A percentile compares a stretch with the other conserved stretches of the same genome.
Conservation (phyloP, 768 basidiomycete species). For the Lactarius psammicola region DNA sequence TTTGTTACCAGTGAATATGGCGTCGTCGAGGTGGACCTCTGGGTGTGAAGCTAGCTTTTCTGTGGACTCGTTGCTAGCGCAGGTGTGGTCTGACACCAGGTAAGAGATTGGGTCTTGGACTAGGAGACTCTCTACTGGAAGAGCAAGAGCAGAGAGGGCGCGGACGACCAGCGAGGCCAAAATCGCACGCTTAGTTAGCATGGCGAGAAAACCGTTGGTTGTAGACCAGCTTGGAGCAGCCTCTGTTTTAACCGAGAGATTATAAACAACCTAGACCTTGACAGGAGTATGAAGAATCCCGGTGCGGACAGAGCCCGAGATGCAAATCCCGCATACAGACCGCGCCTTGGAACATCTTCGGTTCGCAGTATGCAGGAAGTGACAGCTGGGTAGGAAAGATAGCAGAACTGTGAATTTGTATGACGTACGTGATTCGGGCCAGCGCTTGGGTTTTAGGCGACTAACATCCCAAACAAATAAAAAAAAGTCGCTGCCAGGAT, state of each 20-base stretch:
- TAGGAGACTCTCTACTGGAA: not conserved
- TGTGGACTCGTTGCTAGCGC: not conserved
- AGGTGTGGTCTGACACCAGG: not conserved
- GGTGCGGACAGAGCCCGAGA: not conserved
- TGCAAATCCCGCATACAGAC: not conserved
- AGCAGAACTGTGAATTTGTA: not conserved
- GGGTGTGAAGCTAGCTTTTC: not conserved
- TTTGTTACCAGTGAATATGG: constrained; percentile 33
- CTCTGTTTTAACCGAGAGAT: not conserved
- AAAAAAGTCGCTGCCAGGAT: not conserved
- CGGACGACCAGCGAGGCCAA: constrained; percentile 12
- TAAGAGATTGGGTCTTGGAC: constrained; percentile 4
- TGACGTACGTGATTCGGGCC: not conserved
- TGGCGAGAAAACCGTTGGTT: not conserved
- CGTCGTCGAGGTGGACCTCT: constrained; percentile 34
- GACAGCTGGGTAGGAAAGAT: not conserved
- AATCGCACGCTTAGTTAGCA: constrained; percentile 9
- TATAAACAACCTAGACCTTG: not conserved
- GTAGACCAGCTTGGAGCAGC: not conserved
- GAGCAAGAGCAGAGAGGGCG: constrained; percentile 17
- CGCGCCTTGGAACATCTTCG: not conserved
- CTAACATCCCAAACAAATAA: not conserved
- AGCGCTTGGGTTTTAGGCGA: not conserved
- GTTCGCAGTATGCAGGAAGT: not conserved
- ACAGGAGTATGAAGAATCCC: not conserved